phyloP scores from a whole-genome alignment of 176 grass and related monocot genomes.

The Puccinellia tenuiflora region DNA sequence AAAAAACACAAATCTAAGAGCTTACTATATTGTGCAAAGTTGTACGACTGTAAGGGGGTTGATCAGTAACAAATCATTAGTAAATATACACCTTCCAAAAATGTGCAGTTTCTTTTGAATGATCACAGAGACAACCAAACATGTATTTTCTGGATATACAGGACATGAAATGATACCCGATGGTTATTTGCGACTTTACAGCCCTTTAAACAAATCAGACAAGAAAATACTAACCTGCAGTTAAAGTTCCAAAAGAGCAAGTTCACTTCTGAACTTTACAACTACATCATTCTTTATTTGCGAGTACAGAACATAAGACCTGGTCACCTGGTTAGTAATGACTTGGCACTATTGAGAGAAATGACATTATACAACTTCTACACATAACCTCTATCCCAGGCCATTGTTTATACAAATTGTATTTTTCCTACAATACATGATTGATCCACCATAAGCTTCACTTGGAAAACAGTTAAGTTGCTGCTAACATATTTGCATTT shows the following conservation, averaged over 20 bases:
- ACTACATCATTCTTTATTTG: constrained; percentile 64
- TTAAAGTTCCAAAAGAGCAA: constrained; percentile 88
- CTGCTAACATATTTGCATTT: neutral
- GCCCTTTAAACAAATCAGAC: neutral
- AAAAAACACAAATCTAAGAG: no score
- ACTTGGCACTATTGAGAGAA: neutral
- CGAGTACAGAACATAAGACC: constrained; percentile 41
- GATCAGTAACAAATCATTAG: no score
- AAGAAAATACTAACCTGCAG: constrained; percentile 58
- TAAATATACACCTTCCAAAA: no score
- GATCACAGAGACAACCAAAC: no score
- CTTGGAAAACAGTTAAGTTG: neutral
- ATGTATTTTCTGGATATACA: no score
- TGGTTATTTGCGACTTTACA: neutral
- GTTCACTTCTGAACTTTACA: constrained; percentile 73
- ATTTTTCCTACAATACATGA: neutral
- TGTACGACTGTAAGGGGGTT: no score
- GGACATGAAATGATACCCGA: no score
- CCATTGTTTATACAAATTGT: neutral
- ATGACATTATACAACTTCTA: neutral
- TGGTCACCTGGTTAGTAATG: constrained; percentile 21
- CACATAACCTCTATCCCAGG: neutral
- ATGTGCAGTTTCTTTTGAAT: no score
- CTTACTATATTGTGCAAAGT: no score
- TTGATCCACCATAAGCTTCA: neutral